Conservation (phyloP, 2,329 filamentous ascomycete species). For the Colletotrichum chlorophyti region DNA sequence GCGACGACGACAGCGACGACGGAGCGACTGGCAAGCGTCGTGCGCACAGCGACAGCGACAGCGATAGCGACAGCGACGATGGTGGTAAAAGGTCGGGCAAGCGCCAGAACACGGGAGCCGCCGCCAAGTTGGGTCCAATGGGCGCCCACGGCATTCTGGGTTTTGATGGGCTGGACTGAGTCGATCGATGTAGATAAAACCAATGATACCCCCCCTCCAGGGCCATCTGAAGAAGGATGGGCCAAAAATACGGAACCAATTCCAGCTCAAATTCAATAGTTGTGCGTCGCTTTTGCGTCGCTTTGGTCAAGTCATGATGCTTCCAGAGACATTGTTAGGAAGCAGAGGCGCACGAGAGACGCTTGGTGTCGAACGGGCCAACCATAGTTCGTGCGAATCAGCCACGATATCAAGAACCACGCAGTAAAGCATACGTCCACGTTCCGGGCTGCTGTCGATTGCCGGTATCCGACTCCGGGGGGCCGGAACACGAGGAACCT, state of each 20-base stretch:
- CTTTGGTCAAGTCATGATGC: not conserved
- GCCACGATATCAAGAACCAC: too few species aligned
- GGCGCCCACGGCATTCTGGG: slow-evolving; percentile 59
- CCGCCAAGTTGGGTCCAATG: slow-evolving; percentile 53
- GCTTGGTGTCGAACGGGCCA: too few species aligned
- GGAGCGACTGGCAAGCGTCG: slow-evolving; percentile 54
- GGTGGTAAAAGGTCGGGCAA: slow-evolving; percentile 55
- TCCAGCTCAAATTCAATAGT: not conserved
- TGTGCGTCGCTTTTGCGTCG: not conserved
- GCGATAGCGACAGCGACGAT: slow-evolving; percentile 51
- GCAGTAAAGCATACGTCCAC: not conserved
- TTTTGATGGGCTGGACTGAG: slow-evolving; percentile 54
- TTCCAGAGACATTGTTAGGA: too few species aligned
- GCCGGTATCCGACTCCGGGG: slow-evolving; percentile 7
- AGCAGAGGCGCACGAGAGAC: too few species aligned
- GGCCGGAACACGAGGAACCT: not conserved
- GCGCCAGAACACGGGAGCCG: slow-evolving; percentile 49
- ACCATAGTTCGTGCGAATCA: too few species aligned
- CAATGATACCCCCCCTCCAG: slow-evolving; percentile 29
- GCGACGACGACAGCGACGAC: slow-evolving; percentile 48
- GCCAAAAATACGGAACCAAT: slow-evolving; percentile 10
- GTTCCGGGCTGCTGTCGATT: not conserved
- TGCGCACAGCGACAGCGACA: slow-evolving; percentile 52
- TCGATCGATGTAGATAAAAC: not conserved
- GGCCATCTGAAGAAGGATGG: slow-evolving; percentile 6